These are phyloP conservation scores for Populus davidiana DNA, from an alignment of 345 rosid species.

Conservation along the genomic window DNA sequence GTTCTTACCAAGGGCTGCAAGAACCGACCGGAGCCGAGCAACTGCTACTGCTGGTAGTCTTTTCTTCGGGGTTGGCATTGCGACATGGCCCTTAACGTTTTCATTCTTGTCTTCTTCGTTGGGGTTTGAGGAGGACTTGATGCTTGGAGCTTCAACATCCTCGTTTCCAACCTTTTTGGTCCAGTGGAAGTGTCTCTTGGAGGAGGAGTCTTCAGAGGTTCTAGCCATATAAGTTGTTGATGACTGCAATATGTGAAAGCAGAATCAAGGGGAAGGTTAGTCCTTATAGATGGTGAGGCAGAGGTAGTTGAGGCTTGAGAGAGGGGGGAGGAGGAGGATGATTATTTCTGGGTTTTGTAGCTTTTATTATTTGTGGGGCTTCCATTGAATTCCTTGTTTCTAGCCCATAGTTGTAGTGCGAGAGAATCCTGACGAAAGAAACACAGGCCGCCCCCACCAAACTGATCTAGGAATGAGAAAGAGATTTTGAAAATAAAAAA, in stretches of 20 bases:
- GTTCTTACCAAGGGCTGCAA: conserved; percentile 52
- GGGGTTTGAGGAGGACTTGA: conserved; percentile 29
- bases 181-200: conserved; percentile 82
- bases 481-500: not conserved
- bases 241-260: conserved; percentile 6
- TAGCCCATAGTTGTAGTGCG: not conserved
- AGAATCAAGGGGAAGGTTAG: not conserved
- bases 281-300: conserved; percentile 18
- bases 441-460: conserved; percentile 27
- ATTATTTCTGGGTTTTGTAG: not conserved
- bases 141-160: conserved; percentile 43
- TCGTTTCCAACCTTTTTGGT: conserved; percentile 68
- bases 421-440: conserved; percentile 29
- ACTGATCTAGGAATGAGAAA: conserved; percentile 10
- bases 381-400: conserved; percentile 6
- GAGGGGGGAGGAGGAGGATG: not conserved
- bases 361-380: conserved; percentile 13
- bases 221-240: conserved; percentile 18
- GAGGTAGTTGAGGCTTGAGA: not conserved
- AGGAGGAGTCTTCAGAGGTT: conserved; percentile 48
- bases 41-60: conserved; percentile 74
- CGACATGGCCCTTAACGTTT: conserved; percentile 5
- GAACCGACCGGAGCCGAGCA: conserved; percentile 73
- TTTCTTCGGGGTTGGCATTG: conserved; percentile 47
- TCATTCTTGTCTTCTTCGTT: conserved; percentile 28